These are phyloP conservation scores for Ascocoryne sarcoides DNA, from an alignment of 2,329 filamentous ascomycete species.

Conservation along the genomic window DNA sequence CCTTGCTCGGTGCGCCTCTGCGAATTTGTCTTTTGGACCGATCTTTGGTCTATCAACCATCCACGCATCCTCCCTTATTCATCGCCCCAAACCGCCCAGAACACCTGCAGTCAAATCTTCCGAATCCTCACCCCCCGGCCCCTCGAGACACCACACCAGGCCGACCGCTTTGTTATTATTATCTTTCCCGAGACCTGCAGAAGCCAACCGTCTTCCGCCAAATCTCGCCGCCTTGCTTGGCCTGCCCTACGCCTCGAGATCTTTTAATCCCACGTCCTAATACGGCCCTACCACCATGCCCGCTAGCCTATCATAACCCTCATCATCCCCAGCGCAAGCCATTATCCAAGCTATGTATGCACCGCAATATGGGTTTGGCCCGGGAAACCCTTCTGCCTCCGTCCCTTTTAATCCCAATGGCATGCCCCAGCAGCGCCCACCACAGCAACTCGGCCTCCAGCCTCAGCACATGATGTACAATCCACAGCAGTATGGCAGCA, in stretches of 20 bases:
- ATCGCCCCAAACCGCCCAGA: too few species aligned
- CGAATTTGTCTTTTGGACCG: neutral
- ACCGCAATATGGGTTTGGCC: slow-evolving; percentile 18
- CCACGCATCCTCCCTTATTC: too few species aligned
- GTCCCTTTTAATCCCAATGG: slow-evolving; percentile 16
- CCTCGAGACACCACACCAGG: too few species aligned
- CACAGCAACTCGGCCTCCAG: slow-evolving; percentile 19
- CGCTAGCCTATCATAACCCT: slow-evolving; percentile 2
- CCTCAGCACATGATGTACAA: slow-evolving; percentile 49
- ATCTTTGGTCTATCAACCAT: too few species aligned
- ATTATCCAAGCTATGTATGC: slow-evolving; percentile 17
- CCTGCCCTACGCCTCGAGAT: neutral
- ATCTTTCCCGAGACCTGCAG: too few species aligned
- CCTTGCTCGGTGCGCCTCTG: neutral
- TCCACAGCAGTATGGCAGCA: slow-evolving; percentile 25
- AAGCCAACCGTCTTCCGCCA: too few species aligned
- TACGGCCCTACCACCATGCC: neutral
- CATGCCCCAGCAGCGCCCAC: slow-evolving; percentile 16
- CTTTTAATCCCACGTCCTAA: slow-evolving; percentile 1
- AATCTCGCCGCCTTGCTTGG: neutral
- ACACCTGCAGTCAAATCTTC: too few species aligned
- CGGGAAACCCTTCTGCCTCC: slow-evolving; percentile 11
- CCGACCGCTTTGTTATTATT: too few species aligned
- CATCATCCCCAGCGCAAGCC: slow-evolving; percentile 1
- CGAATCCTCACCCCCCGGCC: too few species aligned